These are phyloP conservation scores for Colletotrichum higginsianum DNA, from an alignment of 2,329 filamentous ascomycete species.

Conservation along the genomic window DNA sequence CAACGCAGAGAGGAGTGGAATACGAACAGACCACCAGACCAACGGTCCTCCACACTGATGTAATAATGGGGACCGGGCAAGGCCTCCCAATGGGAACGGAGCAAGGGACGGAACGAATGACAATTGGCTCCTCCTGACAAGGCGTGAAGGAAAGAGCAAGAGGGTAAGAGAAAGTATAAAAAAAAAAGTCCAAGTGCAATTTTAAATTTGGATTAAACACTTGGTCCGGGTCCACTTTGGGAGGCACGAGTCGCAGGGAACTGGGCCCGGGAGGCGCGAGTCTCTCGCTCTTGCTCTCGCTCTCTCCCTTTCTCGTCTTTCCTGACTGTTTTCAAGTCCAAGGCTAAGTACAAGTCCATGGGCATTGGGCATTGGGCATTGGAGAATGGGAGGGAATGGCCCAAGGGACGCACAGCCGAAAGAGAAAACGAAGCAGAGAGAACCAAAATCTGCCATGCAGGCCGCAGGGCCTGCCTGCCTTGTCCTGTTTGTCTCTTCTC, in stretches of 20 bases:
- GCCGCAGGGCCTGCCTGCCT: background rate
- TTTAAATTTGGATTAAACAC: conserved; percentile 37
- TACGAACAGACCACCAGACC: conserved; percentile 40
- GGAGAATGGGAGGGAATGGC: background rate
- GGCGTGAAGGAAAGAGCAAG: background rate
- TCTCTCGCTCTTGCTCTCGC: conserved; percentile 21
- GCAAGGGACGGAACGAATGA: conserved; percentile 15
- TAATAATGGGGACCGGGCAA: conserved; percentile 30
- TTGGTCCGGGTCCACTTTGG: conserved; percentile 30
- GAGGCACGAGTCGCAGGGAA: conserved; percentile 34
- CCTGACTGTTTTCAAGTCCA: too few relatives aligned
- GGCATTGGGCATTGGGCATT: too few relatives aligned
- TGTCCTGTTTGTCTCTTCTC: conserved; percentile 4
- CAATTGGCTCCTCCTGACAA: conserved; percentile 6
- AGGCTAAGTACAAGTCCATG: background rate
- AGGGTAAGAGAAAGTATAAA: too few relatives aligned
- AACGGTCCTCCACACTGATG: conserved; percentile 39
- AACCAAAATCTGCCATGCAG: background rate
- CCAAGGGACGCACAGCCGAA: background rate
- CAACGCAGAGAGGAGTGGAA: conserved; percentile 18
- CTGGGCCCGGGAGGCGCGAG: background rate
- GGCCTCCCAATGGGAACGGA: conserved; percentile 26
- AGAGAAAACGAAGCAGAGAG: conserved; percentile 7
- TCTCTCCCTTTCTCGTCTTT: conserved; percentile 9
- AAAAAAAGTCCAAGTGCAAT: conserved; percentile 28